A percentile compares a stretch with the other conserved stretches of the same genome.
Conservation (phyloP, 2,329 filamentous ascomycete species). For the Cadophora luteo-olivacea region DNA sequence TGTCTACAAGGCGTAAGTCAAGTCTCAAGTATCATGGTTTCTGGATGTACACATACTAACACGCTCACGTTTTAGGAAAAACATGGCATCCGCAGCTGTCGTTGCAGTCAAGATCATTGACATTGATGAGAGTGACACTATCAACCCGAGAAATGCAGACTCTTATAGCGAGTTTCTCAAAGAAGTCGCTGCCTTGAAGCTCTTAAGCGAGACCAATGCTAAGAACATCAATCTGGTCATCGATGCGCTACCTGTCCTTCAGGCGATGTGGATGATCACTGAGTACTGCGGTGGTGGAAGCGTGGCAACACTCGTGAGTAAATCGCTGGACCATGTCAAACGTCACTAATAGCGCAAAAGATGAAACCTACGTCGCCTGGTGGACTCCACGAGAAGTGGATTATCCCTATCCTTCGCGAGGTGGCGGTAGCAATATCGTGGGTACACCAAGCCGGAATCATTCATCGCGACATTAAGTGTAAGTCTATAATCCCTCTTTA, state of each 20-base stretch:
- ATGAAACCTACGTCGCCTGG: conserved; percentile 72
- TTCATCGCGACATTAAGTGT: conserved; percentile 76
- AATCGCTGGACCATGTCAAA: conserved; percentile 40
- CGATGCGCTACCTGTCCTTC: conserved; percentile 77
- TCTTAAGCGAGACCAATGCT: conserved; percentile 75
- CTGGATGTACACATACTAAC: conserved; percentile 23
- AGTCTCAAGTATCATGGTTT: conserved; percentile 1
- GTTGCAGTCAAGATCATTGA: conserved; percentile 86
- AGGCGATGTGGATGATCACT: conserved; percentile 86
- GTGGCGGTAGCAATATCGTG: conserved; percentile 70
- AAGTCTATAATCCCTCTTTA: conserved; percentile 22
- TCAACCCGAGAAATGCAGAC: conserved; percentile 68
- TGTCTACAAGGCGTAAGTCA: conserved; percentile 67
- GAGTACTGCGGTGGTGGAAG: conserved; percentile 88
- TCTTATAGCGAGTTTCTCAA: conserved; percentile 74
- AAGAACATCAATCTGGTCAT: conserved; percentile 83
- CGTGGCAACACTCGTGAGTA: conserved; percentile 68
- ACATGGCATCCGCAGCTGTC: conserved; percentile 51
- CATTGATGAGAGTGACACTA: conserved; percentile 76
- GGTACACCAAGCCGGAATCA: conserved; percentile 73
- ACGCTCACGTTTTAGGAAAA: conserved; percentile 36
- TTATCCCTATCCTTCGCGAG: conserved; percentile 70
- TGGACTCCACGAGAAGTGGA: conserved; percentile 73
- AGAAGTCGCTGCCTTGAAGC: conserved; percentile 72
- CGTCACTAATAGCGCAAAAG: conserved; percentile 25